phyloP scores from a whole-genome alignment of 192 early-diverging fungal species.

The Kickxella alabastrina region DNA sequence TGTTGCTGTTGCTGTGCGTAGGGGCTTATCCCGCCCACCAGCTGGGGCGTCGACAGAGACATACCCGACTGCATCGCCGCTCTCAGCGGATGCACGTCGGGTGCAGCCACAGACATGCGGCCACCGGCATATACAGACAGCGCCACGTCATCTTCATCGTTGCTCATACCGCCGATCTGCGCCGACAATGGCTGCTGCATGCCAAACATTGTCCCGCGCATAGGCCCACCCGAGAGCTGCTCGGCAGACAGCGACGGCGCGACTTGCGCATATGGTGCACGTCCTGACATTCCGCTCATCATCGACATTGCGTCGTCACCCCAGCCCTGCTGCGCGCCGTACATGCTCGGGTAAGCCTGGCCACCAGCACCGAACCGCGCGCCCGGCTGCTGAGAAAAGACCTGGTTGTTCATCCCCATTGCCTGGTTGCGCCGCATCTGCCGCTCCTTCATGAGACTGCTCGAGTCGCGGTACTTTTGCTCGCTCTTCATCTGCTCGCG shows the following conservation, averaged over 20 bases:
- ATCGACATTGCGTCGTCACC: conserved; percentile 51
- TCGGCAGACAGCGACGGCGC: conserved; percentile 45
- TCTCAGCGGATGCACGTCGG: conserved; percentile 48
- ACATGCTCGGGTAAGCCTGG: conserved; percentile 41
- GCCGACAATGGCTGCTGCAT: conserved; percentile 2
- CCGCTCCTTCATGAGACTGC: conserved; percentile 52
- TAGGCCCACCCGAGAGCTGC: conserved; percentile 22
- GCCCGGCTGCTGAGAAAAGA: conserved; percentile 16
- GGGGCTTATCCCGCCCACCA: conserved; percentile 24
- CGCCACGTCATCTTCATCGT: conserved; percentile 45
- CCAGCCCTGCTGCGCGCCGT: conserved; percentile 36
- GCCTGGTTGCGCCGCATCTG: conserved; percentile 54
- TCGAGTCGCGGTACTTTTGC: conserved; percentile 55
- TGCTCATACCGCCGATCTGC: conserved; percentile 11
- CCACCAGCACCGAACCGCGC: conserved; percentile 22
- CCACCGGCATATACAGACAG: conserved; percentile 34
- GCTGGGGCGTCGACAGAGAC: conserved; percentile 48
- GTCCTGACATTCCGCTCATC: conserved; percentile 49
- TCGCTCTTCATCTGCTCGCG: conserved; percentile 54
- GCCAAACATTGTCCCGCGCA: conserved; percentile 45
- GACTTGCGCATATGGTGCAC: conserved; percentile 39
- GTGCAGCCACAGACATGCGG: conserved; percentile 37
- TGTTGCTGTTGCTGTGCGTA: conserved; percentile 25
- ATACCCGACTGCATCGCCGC: conserved; percentile 53
- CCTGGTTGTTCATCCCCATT: conserved; percentile 28